These are phyloP conservation scores for Pseudoscleropodium purum DNA, from an alignment of 225 moss, liverwort and hornwort species.

Conservation along the genomic window DNA sequence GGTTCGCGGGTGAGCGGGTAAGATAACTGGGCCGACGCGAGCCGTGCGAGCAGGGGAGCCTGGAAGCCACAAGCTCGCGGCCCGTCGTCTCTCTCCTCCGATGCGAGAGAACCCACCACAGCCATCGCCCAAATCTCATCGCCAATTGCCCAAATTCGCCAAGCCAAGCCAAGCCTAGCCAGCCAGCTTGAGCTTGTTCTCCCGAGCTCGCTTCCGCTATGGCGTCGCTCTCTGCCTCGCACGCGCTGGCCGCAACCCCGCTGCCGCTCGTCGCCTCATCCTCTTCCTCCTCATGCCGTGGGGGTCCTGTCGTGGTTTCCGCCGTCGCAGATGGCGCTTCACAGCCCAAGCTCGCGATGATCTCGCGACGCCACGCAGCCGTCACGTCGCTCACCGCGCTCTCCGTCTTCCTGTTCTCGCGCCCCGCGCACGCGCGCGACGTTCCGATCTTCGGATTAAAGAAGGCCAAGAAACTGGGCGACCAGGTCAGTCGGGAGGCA, in stretches of 20 bases:
- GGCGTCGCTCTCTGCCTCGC: slow-evolving; percentile 38
- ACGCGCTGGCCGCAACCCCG: slow-evolving; percentile 6
- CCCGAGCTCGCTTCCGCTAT: not conserved
- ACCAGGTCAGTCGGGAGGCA: slow-evolving; percentile 13
- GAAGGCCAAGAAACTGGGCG: slow-evolving; percentile 24
- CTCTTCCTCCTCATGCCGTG: not conserved
- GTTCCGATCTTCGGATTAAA: slow-evolving; percentile 45
- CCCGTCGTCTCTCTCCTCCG: not conserved
- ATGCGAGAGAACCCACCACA: not conserved
- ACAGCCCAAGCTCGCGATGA: not conserved
- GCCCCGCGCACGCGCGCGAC: slow-evolving; percentile 37
- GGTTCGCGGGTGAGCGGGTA: not conserved
- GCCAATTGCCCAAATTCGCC: not conserved
- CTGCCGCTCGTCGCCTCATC: not conserved
- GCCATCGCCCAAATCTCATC: not conserved
- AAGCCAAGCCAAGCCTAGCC: not conserved
- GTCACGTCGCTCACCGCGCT: slow-evolving; percentile 40
- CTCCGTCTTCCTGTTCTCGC: slow-evolving; percentile 22
- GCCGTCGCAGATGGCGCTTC: not conserved
- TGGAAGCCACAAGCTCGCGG: slow-evolving; percentile 11
- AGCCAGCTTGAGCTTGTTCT: not conserved
- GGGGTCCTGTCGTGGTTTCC: not conserved
- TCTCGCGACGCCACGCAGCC: slow-evolving; percentile 35
- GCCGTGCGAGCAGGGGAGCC: not conserved
- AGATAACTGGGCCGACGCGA: slow-evolving; percentile 7